Conservation (phyloP, 306 rosid genomes). For the Quercus aquifolioides region DNA sequence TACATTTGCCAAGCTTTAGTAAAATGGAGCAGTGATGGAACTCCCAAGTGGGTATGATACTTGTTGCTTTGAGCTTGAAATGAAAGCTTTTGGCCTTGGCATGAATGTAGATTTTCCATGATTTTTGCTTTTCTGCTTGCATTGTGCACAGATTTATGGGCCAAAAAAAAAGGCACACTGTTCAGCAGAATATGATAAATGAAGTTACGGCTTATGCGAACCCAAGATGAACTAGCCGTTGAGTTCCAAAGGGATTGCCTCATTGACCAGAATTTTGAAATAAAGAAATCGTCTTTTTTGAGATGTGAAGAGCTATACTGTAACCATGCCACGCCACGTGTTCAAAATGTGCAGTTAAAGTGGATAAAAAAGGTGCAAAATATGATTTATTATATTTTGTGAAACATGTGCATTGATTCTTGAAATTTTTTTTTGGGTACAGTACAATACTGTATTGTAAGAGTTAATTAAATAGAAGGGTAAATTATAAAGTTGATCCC, state of each 20-base stretch:
- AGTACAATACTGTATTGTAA: no score
- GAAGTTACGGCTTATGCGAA: no score
- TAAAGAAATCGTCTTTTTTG: not conserved
- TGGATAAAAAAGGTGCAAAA: no score
- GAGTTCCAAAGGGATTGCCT: not conserved
- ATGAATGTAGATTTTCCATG: constrained; percentile 42
- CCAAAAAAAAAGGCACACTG: not conserved
- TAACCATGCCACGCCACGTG: no score
- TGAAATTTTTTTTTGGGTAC: no score
- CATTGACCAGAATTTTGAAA: not conserved
- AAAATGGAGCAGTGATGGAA: constrained; percentile 37
- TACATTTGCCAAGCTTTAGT: constrained; percentile 38
- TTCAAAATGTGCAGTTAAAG: no score
- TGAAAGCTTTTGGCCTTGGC: constrained; percentile 47
- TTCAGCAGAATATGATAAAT: not conserved
- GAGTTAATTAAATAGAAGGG: no score
- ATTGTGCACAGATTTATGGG: constrained; percentile 6
- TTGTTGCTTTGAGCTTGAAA: constrained; percentile 37
- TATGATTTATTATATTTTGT: no score
- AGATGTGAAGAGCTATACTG: no score
- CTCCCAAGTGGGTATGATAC: constrained; percentile 23
- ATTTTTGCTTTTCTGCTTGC: constrained; percentile 32
- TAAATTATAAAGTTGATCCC: no score
- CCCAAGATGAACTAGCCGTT: constrained; percentile 25
- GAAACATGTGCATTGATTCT: no score